A percentile compares a stretch with the other conserved stretches of the same genome.
phyloP scores from a whole-genome alignment of 2,329 filamentous ascomycete species.

The Fusarium lyarnte region DNA sequence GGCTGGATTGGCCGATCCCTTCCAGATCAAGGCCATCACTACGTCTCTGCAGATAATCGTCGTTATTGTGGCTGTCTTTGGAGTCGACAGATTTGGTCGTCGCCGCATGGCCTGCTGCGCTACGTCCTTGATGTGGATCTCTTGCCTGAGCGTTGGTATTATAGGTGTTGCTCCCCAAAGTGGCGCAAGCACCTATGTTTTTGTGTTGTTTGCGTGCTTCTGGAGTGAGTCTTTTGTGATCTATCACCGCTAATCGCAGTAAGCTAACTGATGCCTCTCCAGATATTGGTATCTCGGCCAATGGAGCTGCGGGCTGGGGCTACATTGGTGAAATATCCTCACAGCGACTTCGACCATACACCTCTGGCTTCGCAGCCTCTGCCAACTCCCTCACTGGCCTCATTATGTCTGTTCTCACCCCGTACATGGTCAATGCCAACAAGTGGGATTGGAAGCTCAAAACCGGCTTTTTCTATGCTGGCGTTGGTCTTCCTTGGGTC shows the following conservation, averaged over 20 bases:
- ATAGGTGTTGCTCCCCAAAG: constrained; percentile 5
- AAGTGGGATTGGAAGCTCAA: constrained; percentile 47
- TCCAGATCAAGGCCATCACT: constrained; percentile 33
- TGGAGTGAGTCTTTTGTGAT: constrained; percentile 6
- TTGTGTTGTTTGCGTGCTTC: constrained; percentile 18
- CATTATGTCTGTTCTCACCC: constrained; percentile 35
- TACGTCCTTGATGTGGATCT: too few species aligned
- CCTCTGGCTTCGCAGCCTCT: constrained; percentile 44
- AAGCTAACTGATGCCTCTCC: neutral
- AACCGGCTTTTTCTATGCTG: constrained; percentile 46
- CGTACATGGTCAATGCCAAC: constrained; percentile 47
- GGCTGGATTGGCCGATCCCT: constrained; percentile 42
- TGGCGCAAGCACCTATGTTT: constrained; percentile 11
- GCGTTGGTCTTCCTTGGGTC: constrained; percentile 38
- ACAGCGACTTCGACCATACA: constrained; percentile 47
- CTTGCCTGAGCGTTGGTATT: too few species aligned
- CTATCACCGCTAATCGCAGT: accelerated
- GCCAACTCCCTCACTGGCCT: constrained; percentile 22
- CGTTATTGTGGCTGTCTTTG: too few species aligned
- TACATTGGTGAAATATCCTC: constrained; percentile 51
- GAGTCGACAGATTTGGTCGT: too few species aligned
- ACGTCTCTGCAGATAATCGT: constrained; percentile 17
- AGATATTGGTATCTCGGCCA: constrained; percentile 15
- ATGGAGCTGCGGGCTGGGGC: constrained; percentile 40
- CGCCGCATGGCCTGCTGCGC: too few species aligned